Base-by-base conservation (phyloP, 805 yeast species). In the Jamesozyma gamospora region DNA sequence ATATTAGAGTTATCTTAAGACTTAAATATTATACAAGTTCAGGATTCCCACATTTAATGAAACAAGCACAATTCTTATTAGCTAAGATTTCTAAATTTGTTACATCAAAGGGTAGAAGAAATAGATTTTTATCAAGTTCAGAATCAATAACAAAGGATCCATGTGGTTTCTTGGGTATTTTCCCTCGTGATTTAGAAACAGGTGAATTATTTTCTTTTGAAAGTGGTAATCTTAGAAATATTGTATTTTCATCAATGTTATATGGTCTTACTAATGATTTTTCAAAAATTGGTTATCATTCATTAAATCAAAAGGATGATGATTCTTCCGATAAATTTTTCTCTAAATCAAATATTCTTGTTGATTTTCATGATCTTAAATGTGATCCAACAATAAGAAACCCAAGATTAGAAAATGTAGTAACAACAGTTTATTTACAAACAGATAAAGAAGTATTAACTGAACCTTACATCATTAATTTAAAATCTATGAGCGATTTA, bases 391-490 rank as follows among this genome's bases (percentile, higher is more conserved):
- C 82, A 0, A 65, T 66, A 19, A 64, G 74, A 47, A 69, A 72
- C 41, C 87, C 87, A 18, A 72, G 74, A 39, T 84, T 82, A 2
- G 79, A 75, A 48, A 71, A 71, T 7, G 72, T 81, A 72, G 75
- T 75, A 35, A 88, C 87, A 3, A 77, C 78, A 50, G 66, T 85
- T 62, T 80, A 79, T 55, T 62, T 86, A 50, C 66, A 94, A 54
- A 79, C 77, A 44, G 67, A 73, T 24, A 71, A 70, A 38, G 73
- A 68, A 52, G 67, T 82, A 48, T 64, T 86, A 40, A 80, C 95
- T 0, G 95, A 86, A 61, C 81, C 94, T 0, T 84, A 82, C 62
- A 75, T 82, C 4, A 75, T 84, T 35, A 73, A 74, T 44, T 74
- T 86, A 34, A 66, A 69, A 37, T 67, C 80, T 1, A 74, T 73